Evolutionary conservation across 2,329 filamentous ascomycete genomes (phyloP).

Genomic region (Mariannaea sp.): DNA sequence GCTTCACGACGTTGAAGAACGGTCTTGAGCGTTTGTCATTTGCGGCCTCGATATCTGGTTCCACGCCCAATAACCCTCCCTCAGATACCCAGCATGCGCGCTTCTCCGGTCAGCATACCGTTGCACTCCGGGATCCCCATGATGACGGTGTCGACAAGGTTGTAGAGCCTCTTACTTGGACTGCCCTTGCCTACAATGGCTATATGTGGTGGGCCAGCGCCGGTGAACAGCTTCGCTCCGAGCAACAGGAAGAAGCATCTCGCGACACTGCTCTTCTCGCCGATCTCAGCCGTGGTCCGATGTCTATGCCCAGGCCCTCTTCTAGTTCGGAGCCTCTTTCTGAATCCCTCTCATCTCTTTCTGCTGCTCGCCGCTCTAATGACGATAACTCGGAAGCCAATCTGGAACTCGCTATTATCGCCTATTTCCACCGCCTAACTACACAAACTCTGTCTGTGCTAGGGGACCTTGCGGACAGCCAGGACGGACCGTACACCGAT

Average conservation of each 20-base stretch:
- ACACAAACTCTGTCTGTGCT: constrained; percentile 66
- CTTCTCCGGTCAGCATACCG: constrained; percentile 37
- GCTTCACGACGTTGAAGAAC: constrained; percentile 71
- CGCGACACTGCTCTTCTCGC: constrained; percentile 61
- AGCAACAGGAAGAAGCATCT: constrained; percentile 62
- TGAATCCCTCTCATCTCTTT: constrained; percentile 53
- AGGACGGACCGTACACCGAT: constrained; percentile 49
- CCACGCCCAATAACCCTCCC: constrained; percentile 37
- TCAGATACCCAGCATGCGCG: constrained; percentile 36
- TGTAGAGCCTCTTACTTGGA: constrained; percentile 69
- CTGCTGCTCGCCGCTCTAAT: constrained; percentile 41
- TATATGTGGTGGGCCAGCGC: constrained; percentile 93
- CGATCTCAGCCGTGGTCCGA: constrained; percentile 50
- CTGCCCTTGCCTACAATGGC: constrained; percentile 76
- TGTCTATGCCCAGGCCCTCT: constrained; percentile 39
- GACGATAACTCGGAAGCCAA: constrained; percentile 51
- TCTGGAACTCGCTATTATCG: constrained; percentile 72
- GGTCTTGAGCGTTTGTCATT: constrained; percentile 60
- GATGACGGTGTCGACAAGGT: constrained; percentile 59
- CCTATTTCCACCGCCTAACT: constrained; percentile 81
- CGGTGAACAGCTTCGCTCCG: constrained; percentile 69
- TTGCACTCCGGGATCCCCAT: constrained; percentile 43
- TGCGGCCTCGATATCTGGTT: constrained; percentile 26
- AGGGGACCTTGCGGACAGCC: constrained; percentile 61
- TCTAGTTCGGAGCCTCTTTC: constrained; percentile 44